phyloP scores from a whole-genome alignment of 139 green algal genomes.

The Eudorina sp. region DNA sequence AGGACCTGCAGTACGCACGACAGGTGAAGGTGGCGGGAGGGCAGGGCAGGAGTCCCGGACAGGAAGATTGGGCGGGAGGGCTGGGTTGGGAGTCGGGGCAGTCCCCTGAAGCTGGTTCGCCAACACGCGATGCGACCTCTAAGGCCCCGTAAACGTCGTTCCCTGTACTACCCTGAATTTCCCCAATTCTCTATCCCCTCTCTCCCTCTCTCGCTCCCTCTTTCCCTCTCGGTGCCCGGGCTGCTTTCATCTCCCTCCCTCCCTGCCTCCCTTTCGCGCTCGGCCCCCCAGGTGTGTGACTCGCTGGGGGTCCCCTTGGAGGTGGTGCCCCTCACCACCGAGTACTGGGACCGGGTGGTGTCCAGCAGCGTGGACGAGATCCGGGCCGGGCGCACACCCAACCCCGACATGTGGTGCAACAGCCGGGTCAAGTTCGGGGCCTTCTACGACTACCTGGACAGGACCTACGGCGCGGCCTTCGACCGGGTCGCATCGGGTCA shows the following conservation, averaged over 20 bases:
- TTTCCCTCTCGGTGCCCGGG: no score
- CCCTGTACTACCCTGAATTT: no score
- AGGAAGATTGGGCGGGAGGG: no score
- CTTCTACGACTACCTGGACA: constrained; percentile 89
- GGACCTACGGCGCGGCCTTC: constrained; percentile 49
- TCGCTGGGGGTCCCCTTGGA: constrained; percentile 79
- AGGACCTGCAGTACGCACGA: constrained; percentile 92
- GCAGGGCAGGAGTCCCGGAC: no score
- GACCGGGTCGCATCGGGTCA: constrained; percentile 58
- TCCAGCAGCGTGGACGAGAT: constrained; percentile 89
- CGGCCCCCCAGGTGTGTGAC: constrained; percentile 77
- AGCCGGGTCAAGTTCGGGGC: constrained; percentile 79
- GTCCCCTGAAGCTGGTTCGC: no score
- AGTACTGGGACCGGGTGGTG: constrained; percentile 96
- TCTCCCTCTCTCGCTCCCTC: no score
- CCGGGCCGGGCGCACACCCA: constrained; percentile 91
- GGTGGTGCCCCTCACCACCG: constrained; percentile 83
- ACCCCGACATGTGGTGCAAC: constrained; percentile 99
- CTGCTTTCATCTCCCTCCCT: no score
- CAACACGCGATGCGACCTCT: no score
- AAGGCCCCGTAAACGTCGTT: no score
- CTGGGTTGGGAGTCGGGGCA: no score
- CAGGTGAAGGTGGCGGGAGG: constrained; percentile 61
- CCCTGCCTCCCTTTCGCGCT: no score
- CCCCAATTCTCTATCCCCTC: no score